These are phyloP conservation scores for Komagataella pseudopastoris DNA, from an alignment of 805 yeast genomes.

Conservation along the genomic window DNA sequence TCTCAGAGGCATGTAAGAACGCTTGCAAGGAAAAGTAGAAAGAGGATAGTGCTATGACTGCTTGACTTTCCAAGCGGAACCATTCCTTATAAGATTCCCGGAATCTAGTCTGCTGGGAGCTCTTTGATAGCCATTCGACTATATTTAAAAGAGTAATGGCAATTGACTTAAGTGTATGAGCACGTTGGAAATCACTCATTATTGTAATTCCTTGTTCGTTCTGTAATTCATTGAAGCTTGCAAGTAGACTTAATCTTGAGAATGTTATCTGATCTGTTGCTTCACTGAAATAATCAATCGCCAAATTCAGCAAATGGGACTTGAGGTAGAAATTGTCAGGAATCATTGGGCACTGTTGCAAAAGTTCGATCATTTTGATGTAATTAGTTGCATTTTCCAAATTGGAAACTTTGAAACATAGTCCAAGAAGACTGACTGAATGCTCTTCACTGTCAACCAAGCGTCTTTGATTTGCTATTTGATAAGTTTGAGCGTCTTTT, in stretches of 20 bases:
- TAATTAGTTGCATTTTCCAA: neutral
- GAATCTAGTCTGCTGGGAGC: neutral
- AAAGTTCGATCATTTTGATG: neutral
- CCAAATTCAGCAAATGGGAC: neutral
- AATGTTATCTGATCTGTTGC: neutral
- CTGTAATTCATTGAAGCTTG: neutral
- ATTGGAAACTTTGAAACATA: no score
- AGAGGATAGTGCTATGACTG: neutral
- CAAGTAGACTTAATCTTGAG: neutral
- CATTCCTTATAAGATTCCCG: neutral
- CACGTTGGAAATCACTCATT: neutral
- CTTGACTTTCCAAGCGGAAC: neutral
- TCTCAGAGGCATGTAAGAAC: neutral
- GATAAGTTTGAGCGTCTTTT: neutral
- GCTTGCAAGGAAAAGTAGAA: neutral
- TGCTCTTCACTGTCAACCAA: neutral
- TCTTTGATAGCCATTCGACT: neutral
- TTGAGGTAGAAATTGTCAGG: neutral
- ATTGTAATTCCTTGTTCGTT: neutral
- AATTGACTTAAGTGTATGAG: neutral
- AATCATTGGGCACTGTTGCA: neutral
- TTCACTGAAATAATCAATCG: neutral
- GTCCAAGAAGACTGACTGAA: neutral
- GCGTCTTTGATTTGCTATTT: neutral
- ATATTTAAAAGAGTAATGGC: neutral